Percentiles rank a stretch among this genome's conserved stretches.
These are phyloP conservation scores for Aethionema arabicum DNA, from an alignment of 345 rosid genomes.

Conservation along the genomic window DNA sequence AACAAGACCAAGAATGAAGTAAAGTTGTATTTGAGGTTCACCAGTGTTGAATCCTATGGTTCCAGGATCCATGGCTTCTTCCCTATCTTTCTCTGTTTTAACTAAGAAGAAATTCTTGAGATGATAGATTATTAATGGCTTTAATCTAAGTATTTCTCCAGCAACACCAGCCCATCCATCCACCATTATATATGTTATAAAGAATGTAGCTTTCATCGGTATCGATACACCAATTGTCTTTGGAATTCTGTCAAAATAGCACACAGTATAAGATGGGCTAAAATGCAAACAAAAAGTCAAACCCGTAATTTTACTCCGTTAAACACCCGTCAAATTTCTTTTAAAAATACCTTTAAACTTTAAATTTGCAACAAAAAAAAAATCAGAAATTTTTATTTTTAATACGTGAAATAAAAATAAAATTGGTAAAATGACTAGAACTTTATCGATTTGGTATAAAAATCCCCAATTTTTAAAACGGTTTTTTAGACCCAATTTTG, in stretches of 20 bases:
- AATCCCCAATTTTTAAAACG: no score
- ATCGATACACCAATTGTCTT: slow-evolving; percentile 82
- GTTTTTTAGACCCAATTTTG: no score
- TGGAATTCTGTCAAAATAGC: slow-evolving; percentile 58
- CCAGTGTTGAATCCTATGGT: slow-evolving; percentile 84
- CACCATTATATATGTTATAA: slow-evolving; percentile 91
- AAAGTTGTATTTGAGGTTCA: slow-evolving; percentile 94
- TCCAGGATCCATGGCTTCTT: slow-evolving; percentile 99
- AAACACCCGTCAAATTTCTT: no score
- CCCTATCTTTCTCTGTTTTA: slow-evolving; percentile 89
- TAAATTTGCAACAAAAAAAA: no score
- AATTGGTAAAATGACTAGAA: no score
- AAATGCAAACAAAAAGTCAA: neutral
- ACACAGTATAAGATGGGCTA: neutral
- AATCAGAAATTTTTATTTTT: no score
- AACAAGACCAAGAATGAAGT: slow-evolving; percentile 91
- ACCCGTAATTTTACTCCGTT: no score
- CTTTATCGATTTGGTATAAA: no score
- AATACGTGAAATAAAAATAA: no score
- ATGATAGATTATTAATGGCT: slow-evolving; percentile 78
- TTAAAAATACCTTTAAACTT: no score
- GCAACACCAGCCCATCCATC: slow-evolving; percentile 99
- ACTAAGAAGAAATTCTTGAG: slow-evolving; percentile 76
- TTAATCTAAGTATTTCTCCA: slow-evolving; percentile 80
- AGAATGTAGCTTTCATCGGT: slow-evolving; percentile 98